phyloP scores from a whole-genome alignment of 148 eudicot genomes.

The Selenicereus undatus region DNA sequence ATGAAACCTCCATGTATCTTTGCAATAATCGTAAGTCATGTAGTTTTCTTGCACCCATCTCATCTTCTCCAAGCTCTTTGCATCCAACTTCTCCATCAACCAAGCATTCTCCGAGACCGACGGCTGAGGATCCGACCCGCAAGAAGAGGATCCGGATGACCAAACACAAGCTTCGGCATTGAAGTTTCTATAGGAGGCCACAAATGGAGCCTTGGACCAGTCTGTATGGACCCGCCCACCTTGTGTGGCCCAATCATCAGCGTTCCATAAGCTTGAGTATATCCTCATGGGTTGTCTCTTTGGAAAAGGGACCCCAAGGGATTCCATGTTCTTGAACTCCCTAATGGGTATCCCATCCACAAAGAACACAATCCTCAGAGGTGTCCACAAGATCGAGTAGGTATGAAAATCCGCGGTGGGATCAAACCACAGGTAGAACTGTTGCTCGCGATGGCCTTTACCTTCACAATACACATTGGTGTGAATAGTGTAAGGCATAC shows the following conservation, averaged over 20 bases:
- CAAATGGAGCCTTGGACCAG: constrained; percentile 43
- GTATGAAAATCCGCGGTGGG: constrained; percentile 38
- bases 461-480: constrained; percentile 40
- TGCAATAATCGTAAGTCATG: constrained; percentile 44
- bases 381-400: constrained; percentile 43
- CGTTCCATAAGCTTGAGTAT: constrained; percentile 45
- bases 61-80: constrained; percentile 23
- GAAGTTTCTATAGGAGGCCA: constrained; percentile 38
- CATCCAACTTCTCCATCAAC: constrained; percentile 30
- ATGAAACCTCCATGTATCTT: constrained; percentile 36
- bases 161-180: constrained; percentile 34
- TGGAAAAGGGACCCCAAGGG: constrained; percentile 34
- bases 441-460: constrained; percentile 38
- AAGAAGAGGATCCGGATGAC: constrained; percentile 30
- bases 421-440: constrained; percentile 42
- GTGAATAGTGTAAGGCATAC: constrained; percentile 43
- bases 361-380: constrained; percentile 29
- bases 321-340: constrained; percentile 37
- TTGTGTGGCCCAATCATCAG: constrained; percentile 50
- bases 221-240: constrained; percentile 39
- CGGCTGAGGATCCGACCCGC: constrained; percentile 22
- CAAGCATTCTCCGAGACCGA: constrained; percentile 20
- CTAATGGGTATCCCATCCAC: constrained; percentile 37
- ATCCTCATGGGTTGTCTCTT: constrained; percentile 41
- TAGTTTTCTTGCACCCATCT: constrained; percentile 34